phyloP scores from a whole-genome alignment of 768 basidiomycete species.

The Glaciozyma martinii region DNA sequence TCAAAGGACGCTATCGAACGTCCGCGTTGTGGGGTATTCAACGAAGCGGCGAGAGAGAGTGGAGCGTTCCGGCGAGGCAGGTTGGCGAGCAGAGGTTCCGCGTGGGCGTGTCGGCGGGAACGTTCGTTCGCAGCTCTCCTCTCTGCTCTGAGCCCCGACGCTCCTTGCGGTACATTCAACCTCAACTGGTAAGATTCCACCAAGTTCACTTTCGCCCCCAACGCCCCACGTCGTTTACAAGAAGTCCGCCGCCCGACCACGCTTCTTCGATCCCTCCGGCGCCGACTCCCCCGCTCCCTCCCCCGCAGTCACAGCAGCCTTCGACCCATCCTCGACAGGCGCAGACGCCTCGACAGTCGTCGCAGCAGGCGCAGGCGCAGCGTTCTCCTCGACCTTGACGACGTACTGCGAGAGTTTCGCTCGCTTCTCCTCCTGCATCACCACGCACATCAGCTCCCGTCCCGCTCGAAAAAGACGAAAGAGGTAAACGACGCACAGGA shows the following conservation, averaged over 20 bases:
- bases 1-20: too few relatives aligned
- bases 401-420: slow-evolving; percentile 49
- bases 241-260: slow-evolving; percentile 79
- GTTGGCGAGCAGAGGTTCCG: too few relatives aligned
- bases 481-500: slow-evolving; percentile 13
- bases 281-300: slow-evolving; percentile 32
- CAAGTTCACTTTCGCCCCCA: too few relatives aligned
- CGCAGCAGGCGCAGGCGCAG: slow-evolving; percentile 29
- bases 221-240: slow-evolving; percentile 43
- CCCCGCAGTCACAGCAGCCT: too few relatives aligned
- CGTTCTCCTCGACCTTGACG: slow-evolving; percentile 3
- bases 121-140: too few relatives aligned
- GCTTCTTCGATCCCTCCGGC: slow-evolving; percentile 46
- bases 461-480: background rate
- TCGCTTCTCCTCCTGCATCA: slow-evolving; percentile 65
- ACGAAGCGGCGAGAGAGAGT: too few relatives aligned
- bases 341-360: slow-evolving; percentile 37
- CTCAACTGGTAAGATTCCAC: too few relatives aligned
- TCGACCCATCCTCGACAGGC: slow-evolving; percentile 42
- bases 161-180: too few relatives aligned
- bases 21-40: too few relatives aligned
- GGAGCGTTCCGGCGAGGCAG: too few relatives aligned
- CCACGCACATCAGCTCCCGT: background rate
- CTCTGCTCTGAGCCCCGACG: too few relatives aligned
- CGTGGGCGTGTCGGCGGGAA: too few relatives aligned